Percentiles rank a stretch among this genome's conserved stretches.
Evolutionary conservation across 441 rosid genomes (phyloP).

Genomic region (Theobroma grandiflorum): DNA sequence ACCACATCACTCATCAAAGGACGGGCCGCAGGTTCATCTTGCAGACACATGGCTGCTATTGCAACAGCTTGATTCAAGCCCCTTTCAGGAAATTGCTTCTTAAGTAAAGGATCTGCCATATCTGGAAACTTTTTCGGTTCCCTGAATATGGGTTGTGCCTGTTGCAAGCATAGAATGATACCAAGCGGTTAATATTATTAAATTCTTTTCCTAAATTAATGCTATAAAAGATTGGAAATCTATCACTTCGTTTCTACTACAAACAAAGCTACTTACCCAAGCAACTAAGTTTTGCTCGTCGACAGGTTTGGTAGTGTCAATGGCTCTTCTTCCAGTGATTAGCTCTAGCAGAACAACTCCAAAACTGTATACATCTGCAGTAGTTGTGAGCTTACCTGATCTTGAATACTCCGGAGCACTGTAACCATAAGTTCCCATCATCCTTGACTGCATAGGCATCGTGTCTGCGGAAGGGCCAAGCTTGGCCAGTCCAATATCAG

Average conservation of each 20-base stretch:
- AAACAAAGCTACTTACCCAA: conserved; percentile 62
- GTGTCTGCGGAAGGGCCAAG: conserved; percentile 52
- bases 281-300: conserved; percentile 88
- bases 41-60: conserved; percentile 93
- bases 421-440: conserved; percentile 92
- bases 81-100: conserved; percentile 62
- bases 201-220: not conserved
- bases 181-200: not conserved
- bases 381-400: conserved; percentile 60
- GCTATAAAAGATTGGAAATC: not conserved
- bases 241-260: not conserved
- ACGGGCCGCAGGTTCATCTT: conserved; percentile 83
- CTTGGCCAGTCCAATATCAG: conserved; percentile 25
- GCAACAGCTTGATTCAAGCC: conserved; percentile 93
- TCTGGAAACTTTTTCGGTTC: conserved; percentile 83
- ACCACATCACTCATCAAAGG: conserved; percentile 91
- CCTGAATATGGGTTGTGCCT: conserved; percentile 86
- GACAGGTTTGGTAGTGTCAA: conserved; percentile 76
- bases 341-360: conserved; percentile 91
- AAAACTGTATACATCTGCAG: conserved; percentile 87
- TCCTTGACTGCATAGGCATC: conserved; percentile 54
- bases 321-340: conserved; percentile 77
- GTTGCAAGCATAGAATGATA: not conserved
- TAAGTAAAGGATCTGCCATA: conserved; percentile 83
- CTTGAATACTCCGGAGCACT: conserved; percentile 88